phyloP scores from a whole-genome alignment of 352 stramenopile species.

The Globisporangium echinulatum region DNA sequence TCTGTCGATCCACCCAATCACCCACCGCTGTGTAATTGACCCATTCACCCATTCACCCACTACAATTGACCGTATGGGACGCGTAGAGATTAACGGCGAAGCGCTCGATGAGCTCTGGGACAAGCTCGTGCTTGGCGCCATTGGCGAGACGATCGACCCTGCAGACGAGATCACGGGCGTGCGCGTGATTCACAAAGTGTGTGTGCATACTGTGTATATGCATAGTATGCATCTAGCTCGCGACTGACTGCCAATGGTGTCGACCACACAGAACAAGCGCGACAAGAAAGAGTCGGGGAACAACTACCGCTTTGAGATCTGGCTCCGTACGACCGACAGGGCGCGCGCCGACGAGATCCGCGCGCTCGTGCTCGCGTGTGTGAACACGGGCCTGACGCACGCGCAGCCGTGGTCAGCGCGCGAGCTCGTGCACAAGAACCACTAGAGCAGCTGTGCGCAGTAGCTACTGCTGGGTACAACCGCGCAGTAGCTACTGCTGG shows the following conservation, averaged over 20 bases:
- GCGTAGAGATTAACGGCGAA: conserved; percentile 59
- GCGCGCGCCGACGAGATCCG: conserved; percentile 68
- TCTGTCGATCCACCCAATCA: background rate
- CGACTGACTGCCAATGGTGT: too few species aligned
- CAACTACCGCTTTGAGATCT: conserved; percentile 85
- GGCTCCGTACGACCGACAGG: conserved; percentile 59
- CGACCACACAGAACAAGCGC: conserved; percentile 59
- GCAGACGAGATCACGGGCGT: conserved; percentile 88
- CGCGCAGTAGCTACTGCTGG: background rate
- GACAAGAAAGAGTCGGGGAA: conserved; percentile 73
- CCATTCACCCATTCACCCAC: too few species aligned
- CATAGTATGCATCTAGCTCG: too few species aligned
- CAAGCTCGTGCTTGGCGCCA: conserved; percentile 84
- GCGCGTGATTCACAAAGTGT: conserved; percentile 88
- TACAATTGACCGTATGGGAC: conserved; percentile 1
- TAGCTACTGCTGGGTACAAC: too few species aligned
- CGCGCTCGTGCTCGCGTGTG: conserved; percentile 52
- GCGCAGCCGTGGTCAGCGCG: conserved; percentile 37
- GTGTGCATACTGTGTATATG: background rate
- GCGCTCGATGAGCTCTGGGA: conserved; percentile 87
- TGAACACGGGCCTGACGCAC: conserved; percentile 51
- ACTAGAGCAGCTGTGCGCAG: conserved; percentile 25
- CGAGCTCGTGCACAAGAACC: conserved; percentile 80
- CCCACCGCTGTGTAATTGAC: too few species aligned
- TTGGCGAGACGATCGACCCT: conserved; percentile 85